A percentile compares a stretch with the other conserved stretches of the same genome.
Evolutionary conservation across 1,284 basidiomycete species (phyloP).

Genomic region (Tremellales sp.): DNA sequence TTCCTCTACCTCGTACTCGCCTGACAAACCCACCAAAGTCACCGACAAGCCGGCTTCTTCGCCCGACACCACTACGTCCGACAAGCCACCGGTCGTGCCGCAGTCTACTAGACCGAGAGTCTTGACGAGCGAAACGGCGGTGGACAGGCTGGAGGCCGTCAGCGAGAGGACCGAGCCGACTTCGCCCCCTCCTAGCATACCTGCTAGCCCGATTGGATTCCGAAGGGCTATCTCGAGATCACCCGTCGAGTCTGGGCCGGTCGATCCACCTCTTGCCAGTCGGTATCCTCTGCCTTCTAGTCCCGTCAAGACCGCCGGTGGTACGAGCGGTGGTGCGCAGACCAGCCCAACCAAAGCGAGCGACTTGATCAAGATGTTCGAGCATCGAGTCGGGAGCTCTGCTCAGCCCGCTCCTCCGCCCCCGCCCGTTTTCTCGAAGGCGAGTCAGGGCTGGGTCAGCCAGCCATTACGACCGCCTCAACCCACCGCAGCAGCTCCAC

Average conservation of each 20-base stretch:
- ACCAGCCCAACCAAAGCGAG: constrained; percentile 28
- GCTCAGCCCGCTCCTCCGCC: constrained; percentile 6
- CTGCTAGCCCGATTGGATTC: background rate
- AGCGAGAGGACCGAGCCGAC: constrained; percentile 17
- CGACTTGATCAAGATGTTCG: constrained; percentile 42
- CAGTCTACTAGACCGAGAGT: constrained; percentile 15
- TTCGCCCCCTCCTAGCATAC: background rate
- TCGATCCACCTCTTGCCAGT: constrained; percentile 9
- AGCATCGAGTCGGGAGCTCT: constrained; percentile 9
- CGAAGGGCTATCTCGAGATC: background rate
- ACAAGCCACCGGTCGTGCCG: constrained; percentile 20
- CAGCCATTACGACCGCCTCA: constrained; percentile 17
- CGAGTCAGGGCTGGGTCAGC: background rate
- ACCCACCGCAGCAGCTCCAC: background rate
- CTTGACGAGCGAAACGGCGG: background rate
- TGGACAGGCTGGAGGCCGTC: background rate
- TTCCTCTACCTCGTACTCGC: background rate
- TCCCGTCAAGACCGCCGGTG: constrained; percentile 24
- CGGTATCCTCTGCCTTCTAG: constrained; percentile 26
- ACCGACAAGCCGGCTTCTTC: background rate
- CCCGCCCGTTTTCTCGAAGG: background rate
- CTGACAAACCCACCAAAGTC: background rate
- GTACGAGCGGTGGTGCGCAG: constrained; percentile 11
- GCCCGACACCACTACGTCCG: background rate
- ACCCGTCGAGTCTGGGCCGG: background rate